phyloP scores from a whole-genome alignment of 441 rosid species.

The Macaranga tanarius region DNA sequence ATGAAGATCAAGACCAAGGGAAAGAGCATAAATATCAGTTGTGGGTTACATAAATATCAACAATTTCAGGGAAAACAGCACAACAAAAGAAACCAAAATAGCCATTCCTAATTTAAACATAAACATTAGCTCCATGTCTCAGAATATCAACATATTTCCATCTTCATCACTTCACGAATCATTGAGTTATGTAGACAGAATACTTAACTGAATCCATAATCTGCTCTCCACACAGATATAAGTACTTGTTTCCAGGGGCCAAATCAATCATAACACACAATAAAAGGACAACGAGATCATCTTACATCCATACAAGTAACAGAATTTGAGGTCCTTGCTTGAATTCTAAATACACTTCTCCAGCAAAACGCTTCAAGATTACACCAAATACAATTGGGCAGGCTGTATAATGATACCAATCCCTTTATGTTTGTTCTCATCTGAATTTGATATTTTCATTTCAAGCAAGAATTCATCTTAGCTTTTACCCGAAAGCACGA shows the following conservation, averaged over 20 bases:
- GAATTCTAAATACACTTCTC: not conserved
- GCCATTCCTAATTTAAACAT: not conserved
- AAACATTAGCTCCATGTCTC: too few relatives aligned
- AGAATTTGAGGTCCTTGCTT: not conserved
- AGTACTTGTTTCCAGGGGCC: not conserved
- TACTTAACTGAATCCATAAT: not conserved
- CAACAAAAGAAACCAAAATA: not conserved
- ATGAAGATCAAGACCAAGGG: too few relatives aligned
- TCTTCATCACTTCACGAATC: not conserved
- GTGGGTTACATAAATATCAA: not conserved
- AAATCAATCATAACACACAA: not conserved
- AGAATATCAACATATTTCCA: not conserved
- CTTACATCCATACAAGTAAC: not conserved
- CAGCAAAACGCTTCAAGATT: not conserved
- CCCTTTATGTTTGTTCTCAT: not conserved
- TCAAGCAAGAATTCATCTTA: not conserved
- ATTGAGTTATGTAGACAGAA: not conserved
- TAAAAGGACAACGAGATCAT: too few relatives aligned
- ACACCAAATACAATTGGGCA: not conserved
- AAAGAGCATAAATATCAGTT: too few relatives aligned
- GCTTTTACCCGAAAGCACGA: not conserved
- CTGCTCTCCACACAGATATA: not conserved
- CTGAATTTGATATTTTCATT: not conserved
- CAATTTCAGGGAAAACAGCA: not conserved
- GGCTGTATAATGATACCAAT: not conserved